Evolutionary conservation across 495 filamentous ascomycete genomes (phyloP), one percentile per base, ranked within the genome.

Genomic region (Amniculicola lignicola): DNA sequence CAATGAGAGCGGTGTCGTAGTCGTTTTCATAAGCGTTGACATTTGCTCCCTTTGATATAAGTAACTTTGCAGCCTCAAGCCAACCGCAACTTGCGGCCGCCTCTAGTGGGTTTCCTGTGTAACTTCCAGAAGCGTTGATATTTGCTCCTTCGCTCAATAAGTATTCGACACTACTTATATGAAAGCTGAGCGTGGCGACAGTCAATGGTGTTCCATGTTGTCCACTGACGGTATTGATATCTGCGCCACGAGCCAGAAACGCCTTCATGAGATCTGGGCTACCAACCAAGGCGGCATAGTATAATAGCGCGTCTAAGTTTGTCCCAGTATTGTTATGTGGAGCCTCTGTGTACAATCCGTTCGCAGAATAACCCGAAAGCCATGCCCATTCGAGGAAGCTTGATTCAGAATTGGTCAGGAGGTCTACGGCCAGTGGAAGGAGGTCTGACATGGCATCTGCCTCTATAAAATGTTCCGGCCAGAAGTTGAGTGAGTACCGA

Each of bases 291-390:
- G 50, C 38, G 5, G 50, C 15, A 27, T 24, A 43, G 16, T 42
- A 43, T 33, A 53, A 28, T 1, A 53, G 19, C 7, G 40, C 23
- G 33, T 39, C 18, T 2, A 21, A 22, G 11, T 40, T 39, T 27
- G 9, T 23, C 3, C 2, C 14, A 3, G n/a, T 21, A 22, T 21
- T 10, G 9, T 10, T 7, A 4, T 24, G 41, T 7, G 38, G 50
- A 29, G 11, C 11, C 38, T 53, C 48, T 12, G 36, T 51, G 15
- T 51, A 40, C 12, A 39, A n/a, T 15, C 48, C 33, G n/a, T 25
- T n/a, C 2, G 18, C 2, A 9, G 10, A 31, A 51, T 28, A 3
- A 18, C 9, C 19, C 10, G 18, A 11, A 40, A 51, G 31, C 48
- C 33, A 24, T 10, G 33, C 48, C 48, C 48, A 51, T 7, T 51